A percentile compares a stretch with the other conserved stretches of the same genome.
These are phyloP conservation scores for Pneumocystis oryctolagi DNA, from an alignment of 1,139 yeast species.

Conservation along the genomic window DNA sequence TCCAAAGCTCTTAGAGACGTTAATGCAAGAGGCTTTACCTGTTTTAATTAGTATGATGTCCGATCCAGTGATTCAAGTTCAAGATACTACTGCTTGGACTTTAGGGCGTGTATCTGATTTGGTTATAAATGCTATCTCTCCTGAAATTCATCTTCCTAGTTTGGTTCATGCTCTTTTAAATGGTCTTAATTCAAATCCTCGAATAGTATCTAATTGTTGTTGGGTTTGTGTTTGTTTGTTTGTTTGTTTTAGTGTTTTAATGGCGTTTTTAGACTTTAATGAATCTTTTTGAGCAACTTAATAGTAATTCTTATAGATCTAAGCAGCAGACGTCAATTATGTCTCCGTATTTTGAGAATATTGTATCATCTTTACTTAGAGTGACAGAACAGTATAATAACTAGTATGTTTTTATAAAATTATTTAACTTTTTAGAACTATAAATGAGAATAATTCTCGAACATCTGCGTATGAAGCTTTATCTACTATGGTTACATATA, in stretches of 20 bases:
- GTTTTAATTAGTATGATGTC: slow-evolving; percentile 60
- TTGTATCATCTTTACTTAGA: slow-evolving; percentile 56
- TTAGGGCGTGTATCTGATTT: slow-evolving; percentile 88
- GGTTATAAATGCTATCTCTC: slow-evolving; percentile 62
- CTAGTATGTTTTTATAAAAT: slow-evolving; percentile 16
- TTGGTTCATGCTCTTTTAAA: slow-evolving; percentile 56
- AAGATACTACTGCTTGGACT: slow-evolving; percentile 98
- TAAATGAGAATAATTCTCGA: slow-evolving; percentile 77
- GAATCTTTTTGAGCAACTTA: slow-evolving; percentile 74
- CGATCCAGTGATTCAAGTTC: slow-evolving; percentile 68
- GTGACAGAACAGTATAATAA: slow-evolving; percentile 23
- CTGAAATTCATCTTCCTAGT: slow-evolving; percentile 46
- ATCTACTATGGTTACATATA: slow-evolving; percentile 61
- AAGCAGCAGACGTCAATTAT: slow-evolving; percentile 43
- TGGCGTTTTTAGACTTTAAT: slow-evolving; percentile 39
- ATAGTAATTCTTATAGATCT: slow-evolving; percentile 36
- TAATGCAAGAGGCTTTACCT: slow-evolving; percentile 67
- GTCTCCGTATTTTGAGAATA: slow-evolving; percentile 53
- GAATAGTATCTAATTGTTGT: slow-evolving; percentile 87
- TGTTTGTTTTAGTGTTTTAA: neutral
- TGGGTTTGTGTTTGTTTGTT: slow-evolving; percentile 34
- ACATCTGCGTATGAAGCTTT: slow-evolving; percentile 93
- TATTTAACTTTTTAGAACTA: slow-evolving; percentile 37
- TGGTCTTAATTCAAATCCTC: slow-evolving; percentile 81
- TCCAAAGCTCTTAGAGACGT: slow-evolving; percentile 44